phyloP scores from a whole-genome alignment of 2,329 filamentous ascomycete genomes.

The Penicillium sp. region DNA sequence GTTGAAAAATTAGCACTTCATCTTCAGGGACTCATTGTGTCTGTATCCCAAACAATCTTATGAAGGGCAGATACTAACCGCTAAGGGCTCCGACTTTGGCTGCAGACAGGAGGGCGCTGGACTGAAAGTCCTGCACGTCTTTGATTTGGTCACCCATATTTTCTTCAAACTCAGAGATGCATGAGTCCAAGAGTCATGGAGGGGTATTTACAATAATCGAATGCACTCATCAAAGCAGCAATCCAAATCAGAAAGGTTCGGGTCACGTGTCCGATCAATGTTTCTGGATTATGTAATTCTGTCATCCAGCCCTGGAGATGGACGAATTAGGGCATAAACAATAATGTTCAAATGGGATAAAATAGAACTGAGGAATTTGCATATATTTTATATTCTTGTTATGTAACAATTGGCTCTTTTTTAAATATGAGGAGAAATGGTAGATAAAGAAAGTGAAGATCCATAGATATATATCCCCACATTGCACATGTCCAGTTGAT shows the following conservation, averaged over 20 bases:
- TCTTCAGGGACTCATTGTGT: not conserved
- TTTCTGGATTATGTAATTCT: constrained; percentile 15
- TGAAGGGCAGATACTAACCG: constrained; percentile 47
- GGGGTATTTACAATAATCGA: not conserved
- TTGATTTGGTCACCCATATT: constrained; percentile 32
- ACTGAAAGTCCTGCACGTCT: constrained; percentile 17
- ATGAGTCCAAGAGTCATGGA: constrained; percentile 8
- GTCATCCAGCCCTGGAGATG: not conserved
- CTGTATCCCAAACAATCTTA: constrained; percentile 9
- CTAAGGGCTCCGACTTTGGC: constrained; percentile 60
- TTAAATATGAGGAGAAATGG: not conserved
- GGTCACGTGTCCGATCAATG: constrained; percentile 10
- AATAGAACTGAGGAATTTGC: not conserved
- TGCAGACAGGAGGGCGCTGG: constrained; percentile 39
- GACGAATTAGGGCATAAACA: not conserved
- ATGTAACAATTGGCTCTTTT: too few species aligned
- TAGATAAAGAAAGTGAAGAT: not conserved
- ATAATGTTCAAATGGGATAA: too few species aligned
- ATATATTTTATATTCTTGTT: not conserved
- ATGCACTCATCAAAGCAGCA: not conserved
- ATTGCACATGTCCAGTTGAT: not conserved
- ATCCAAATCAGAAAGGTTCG: not conserved
- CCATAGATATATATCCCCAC: constrained; percentile 6
- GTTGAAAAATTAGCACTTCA: constrained; percentile 1
- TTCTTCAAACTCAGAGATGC: constrained; percentile 12